phyloP scores from a whole-genome alignment of 2,329 filamentous ascomycete species.

The Epichloe brachyelytri region DNA sequence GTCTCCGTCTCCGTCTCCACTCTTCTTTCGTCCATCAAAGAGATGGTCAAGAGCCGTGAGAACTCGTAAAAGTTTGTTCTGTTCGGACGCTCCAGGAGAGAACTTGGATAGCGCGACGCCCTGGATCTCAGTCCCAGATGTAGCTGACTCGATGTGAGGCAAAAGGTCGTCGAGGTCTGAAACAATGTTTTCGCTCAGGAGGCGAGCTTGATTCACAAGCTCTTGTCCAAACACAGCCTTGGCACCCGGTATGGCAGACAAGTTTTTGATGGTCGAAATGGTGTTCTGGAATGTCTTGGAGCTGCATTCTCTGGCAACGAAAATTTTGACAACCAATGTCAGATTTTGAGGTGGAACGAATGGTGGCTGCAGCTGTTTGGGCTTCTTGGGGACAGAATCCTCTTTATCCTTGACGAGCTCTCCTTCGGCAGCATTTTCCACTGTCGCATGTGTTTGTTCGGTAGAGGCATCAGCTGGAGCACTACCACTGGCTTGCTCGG shows the following conservation, averaged over 20 bases:
- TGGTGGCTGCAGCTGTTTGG: slow-evolving; percentile 60
- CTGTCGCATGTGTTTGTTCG: slow-evolving; percentile 13
- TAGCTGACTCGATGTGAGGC: slow-evolving; percentile 73
- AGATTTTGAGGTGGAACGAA: slow-evolving; percentile 81
- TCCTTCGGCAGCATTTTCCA: slow-evolving; percentile 14
- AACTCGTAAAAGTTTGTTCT: slow-evolving; percentile 87
- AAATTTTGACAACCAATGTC: slow-evolving; percentile 88
- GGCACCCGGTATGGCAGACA: slow-evolving; percentile 83
- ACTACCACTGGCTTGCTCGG: slow-evolving; percentile 7
- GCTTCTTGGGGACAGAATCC: slow-evolving; percentile 32
- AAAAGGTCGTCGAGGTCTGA: slow-evolving; percentile 73
- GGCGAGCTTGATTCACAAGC: slow-evolving; percentile 74
- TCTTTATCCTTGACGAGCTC: slow-evolving; percentile 27
- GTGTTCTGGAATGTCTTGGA: slow-evolving; percentile 98
- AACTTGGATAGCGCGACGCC: slow-evolving; percentile 90
- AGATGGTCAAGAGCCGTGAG: slow-evolving; percentile 91
- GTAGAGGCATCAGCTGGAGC: slow-evolving; percentile 12
- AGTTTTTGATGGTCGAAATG: slow-evolving; percentile 94
- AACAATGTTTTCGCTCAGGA: slow-evolving; percentile 73
- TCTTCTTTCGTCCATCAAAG: slow-evolving; percentile 68
- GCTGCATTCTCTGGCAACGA: slow-evolving; percentile 90
- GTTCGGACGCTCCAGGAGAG: slow-evolving; percentile 88
- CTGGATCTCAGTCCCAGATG: slow-evolving; percentile 87
- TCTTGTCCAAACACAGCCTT: slow-evolving; percentile 89
- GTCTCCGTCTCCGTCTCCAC: slow-evolving; percentile 32